Evolutionary conservation across 2,329 filamentous ascomycete genomes (phyloP).

Genomic region (Hypoxylon sp.): DNA sequence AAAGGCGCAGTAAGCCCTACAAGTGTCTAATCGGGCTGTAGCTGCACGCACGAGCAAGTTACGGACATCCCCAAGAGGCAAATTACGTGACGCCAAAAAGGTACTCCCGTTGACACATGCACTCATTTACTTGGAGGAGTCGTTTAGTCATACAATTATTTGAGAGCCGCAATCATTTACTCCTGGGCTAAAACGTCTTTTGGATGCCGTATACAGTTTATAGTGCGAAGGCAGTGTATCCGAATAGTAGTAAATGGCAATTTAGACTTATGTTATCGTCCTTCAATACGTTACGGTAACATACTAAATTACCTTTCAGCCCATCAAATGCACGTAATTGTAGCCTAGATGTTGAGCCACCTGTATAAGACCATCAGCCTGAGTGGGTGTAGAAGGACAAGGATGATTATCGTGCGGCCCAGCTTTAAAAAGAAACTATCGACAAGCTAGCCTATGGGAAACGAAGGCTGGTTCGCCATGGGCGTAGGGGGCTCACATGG

Average conservation of each 20-base stretch:
- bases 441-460: background rate
- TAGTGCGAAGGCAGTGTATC: background rate
- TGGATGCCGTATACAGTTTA: background rate
- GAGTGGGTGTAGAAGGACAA: background rate
- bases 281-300: background rate
- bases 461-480: background rate
- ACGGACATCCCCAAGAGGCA: constrained; percentile 37
- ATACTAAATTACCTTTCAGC: background rate
- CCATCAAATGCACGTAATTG: background rate
- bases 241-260: background rate
- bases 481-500: background rate
- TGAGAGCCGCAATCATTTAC: background rate
- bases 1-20: constrained; percentile 1
- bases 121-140: background rate
- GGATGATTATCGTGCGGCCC: constrained; percentile 17
- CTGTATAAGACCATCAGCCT: background rate
- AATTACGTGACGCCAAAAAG: background rate
- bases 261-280: background rate
- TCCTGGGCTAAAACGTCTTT: background rate
- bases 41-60: background rate
- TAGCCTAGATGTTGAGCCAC: background rate
- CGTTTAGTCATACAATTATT: background rate
- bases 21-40: background rate
- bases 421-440: constrained; percentile 3
- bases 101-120: background rate